Evolutionary conservation across 2,329 filamentous ascomycete species (phyloP), one percentile per base, ranked within the genome.

Genomic region (Lasiodiplodia sp.): DNA sequence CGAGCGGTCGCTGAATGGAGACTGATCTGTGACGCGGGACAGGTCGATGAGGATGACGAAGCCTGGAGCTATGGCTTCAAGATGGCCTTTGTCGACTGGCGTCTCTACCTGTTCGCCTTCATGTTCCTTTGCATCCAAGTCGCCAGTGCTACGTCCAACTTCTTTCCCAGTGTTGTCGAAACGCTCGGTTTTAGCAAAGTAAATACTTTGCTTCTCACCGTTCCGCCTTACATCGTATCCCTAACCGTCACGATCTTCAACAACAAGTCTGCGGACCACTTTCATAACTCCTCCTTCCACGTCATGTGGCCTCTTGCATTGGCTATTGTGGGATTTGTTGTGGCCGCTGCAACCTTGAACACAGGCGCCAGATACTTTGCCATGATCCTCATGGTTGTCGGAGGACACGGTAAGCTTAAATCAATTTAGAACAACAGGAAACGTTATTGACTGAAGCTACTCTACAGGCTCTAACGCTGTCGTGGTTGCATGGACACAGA

Each of bases 121-220:
- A 11, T 74, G 70, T 71, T 60, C 70, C 25, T 72, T 73, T 55
- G 69, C 69, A 16, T 69, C 71, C 18, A 74, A 72, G 73, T 62
- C 66, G 18, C 72, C 72, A 40, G 52, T 72, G 18, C 73, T 71
- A 47, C 56, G 71, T n/a, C 70, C 52, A 75, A 76, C 57, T 79
- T 79, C 73, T 70, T 79, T 16, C 78, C 77, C 1, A 75, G 73
- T 0, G 75, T 81, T 11, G 77, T 79, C 28, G 72, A 74, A 21
- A 79, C 79, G 0, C 74, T 81, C 3, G 77, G 79, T 3, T 81
- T 77, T 71, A 76, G 73, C 66, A 73, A 71, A 1, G 79, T 77
- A 8, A 72, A 74, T 40, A 80, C 80, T 0, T 75, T 78, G 2
- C 73, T 78, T 11, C 68, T 78, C 3, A 77, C 76, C 0, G 57